Percentiles rank a stretch among this genome's conserved stretches.
These are phyloP conservation scores for Coniochaeta sp. DNA, from an alignment of 2,329 filamentous ascomycete species.

Conservation along the genomic window DNA sequence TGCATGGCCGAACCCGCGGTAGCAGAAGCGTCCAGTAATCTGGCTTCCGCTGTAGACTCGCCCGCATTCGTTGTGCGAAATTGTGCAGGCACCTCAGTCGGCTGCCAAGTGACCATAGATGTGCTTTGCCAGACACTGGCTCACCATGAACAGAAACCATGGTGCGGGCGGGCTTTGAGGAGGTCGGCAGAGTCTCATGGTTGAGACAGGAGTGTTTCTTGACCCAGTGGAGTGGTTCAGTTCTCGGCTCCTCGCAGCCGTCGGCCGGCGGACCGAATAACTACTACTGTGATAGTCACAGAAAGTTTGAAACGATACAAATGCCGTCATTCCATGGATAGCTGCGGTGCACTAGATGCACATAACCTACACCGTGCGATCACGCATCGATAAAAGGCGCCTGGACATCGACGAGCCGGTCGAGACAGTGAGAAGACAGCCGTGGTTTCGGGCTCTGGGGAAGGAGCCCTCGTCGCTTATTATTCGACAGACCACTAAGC, in stretches of 20 bases:
- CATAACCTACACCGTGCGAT: not conserved
- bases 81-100: not conserved
- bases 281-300: not conserved
- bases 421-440: not conserved
- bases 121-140: not conserved
- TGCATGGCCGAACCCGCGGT: not conserved
- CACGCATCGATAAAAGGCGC: not conserved
- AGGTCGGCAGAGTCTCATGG: not conserved
- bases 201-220: not conserved
- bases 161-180: not conserved
- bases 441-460: not conserved
- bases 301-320: not conserved
- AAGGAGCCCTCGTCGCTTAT: not conserved
- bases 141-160: not conserved
- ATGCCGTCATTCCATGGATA: not conserved
- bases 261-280: not conserved
- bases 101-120: not conserved
- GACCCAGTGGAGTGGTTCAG: not conserved
- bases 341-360: not conserved
- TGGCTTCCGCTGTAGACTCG: no score
- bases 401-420: not conserved
- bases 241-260: not conserved
- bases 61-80: no score
- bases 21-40: no score
- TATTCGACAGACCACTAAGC: not conserved